phyloP scores from a whole-genome alignment of 2,329 filamentous ascomycete species.

The Chaetothyriales sp. region DNA sequence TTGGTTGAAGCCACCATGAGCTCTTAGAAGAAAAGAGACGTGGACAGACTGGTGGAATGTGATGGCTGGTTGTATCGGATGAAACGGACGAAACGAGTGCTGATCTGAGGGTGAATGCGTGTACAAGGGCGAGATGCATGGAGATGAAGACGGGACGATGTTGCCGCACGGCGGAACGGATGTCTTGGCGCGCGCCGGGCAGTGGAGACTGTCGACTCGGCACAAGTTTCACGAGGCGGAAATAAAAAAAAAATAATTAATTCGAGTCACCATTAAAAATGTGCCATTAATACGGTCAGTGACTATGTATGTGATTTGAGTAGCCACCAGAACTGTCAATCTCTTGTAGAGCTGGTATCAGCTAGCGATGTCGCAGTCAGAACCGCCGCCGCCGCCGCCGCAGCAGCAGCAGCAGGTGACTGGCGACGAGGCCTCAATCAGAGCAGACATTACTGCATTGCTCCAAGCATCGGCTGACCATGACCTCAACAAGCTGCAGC shows the following conservation, averaged over 20 bases:
- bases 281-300: no score
- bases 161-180: background rate
- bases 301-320: background rate
- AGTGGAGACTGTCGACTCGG: no score
- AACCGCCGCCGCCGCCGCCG: no score
- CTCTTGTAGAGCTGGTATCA: background rate
- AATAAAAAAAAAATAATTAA: no score
- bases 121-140: background rate
- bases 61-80: background rate
- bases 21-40: no score
- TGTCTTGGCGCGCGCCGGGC: background rate
- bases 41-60: background rate
- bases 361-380: background rate
- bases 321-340: background rate
- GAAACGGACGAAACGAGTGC: background rate
- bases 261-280: no score
- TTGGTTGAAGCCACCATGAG: background rate
- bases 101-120: background rate
- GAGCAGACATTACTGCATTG: slow-evolving; percentile 36
- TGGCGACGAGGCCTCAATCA: background rate
- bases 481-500: slow-evolving; percentile 46
- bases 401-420: no score
- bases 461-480: slow-evolving; percentile 53
- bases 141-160: background rate
- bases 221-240: no score